Evolutionary conservation across 106 monocot species (phyloP), one percentile per base, ranked within the genome.

Genomic region (Posidonia australis): DNA sequence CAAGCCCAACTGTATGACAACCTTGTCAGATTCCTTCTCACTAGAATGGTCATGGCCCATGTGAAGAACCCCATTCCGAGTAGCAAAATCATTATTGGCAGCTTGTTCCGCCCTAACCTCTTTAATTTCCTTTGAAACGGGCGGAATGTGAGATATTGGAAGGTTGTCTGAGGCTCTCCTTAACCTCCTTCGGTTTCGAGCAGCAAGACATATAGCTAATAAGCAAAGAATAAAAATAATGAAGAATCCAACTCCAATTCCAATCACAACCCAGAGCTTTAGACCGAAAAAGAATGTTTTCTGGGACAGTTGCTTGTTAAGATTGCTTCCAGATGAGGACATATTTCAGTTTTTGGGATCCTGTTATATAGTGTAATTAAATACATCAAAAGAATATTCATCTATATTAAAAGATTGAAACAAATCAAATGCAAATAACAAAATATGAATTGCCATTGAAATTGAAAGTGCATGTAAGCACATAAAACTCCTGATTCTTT

Each of bases 51-150:
- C 76, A 9, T 76, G 72, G 67, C 68, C 53, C 0, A 68, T 63
- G 9, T 75, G 68, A 26, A 72, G 71, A 63, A 68, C 26, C 13
- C 76, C 72, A 67, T 72, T 67, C 56, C 53, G 64, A 58, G 62
- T 36, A 24, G 68, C 55, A 54, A 64, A 69, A 22, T 69, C 71
- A 69, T 65, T 56, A 26, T 60, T 32, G 44, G 78, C 46, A 23
- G 66, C 59, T 68, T 77, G 83, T 18, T 83, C 86, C 45, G 81
- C 71, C 58, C 64, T 81, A 21, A 92, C 91, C 67, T 92, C 91
- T 70, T 92, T 86, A 51, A 92, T 92, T 77, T 86, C 91, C 79
- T 86, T 92, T 42, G 91, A 86, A 32, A 84, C 44, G 3, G 63
- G 45, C 10, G 91, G 91, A 52, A 92, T 92, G 61, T 80, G 82